Conservation (phyloP, 768 basidiomycete species). For the Agrocybe chaxingu region DNA sequence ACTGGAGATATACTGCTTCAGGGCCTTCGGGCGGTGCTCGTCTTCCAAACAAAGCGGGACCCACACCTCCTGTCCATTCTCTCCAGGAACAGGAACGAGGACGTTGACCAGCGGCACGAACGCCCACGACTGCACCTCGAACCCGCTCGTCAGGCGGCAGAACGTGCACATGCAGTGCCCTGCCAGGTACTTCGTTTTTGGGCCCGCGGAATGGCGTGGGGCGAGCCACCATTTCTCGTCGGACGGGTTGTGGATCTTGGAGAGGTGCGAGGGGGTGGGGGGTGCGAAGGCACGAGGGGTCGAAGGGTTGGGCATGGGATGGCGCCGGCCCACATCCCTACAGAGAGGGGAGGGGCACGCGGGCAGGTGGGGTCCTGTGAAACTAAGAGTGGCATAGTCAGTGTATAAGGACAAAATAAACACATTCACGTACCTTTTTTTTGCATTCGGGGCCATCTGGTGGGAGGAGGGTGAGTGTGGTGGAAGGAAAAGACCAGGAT, state of each 20-base stretch:
- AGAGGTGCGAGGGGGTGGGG: conserved; percentile 17
- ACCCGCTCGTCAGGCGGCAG: conserved; percentile 25
- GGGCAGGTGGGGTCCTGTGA: too few relatives aligned
- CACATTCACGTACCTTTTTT: too few relatives aligned
- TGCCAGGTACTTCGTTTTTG: conserved; percentile 21
- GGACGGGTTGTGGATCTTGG: conserved; percentile 17
- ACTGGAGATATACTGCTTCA: conserved; percentile 27
- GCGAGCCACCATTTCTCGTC: conserved; percentile 30
- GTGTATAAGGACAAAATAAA: too few relatives aligned
- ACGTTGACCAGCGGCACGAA: conserved; percentile 26
- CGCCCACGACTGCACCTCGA: conserved; percentile 26
- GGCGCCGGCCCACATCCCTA: too few relatives aligned
- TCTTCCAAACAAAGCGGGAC: too few relatives aligned
- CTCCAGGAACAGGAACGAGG: conserved; percentile 11
- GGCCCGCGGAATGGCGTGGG: conserved; percentile 11
- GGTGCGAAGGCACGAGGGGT: too few relatives aligned
- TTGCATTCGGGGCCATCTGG: too few relatives aligned
- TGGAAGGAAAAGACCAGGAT: too few relatives aligned
- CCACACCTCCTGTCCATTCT: conserved; percentile 10
- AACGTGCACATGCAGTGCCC: conserved; percentile 26
- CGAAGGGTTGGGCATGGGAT: too few relatives aligned
- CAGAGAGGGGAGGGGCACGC: too few relatives aligned
- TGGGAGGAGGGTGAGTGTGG: too few relatives aligned
- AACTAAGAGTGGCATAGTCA: too few relatives aligned
- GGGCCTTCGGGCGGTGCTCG: conserved; percentile 8